A percentile compares a stretch with the other conserved stretches of the same genome.
Conservation (phyloP, 441 rosid genomes). For the Hura crepitans region DNA sequence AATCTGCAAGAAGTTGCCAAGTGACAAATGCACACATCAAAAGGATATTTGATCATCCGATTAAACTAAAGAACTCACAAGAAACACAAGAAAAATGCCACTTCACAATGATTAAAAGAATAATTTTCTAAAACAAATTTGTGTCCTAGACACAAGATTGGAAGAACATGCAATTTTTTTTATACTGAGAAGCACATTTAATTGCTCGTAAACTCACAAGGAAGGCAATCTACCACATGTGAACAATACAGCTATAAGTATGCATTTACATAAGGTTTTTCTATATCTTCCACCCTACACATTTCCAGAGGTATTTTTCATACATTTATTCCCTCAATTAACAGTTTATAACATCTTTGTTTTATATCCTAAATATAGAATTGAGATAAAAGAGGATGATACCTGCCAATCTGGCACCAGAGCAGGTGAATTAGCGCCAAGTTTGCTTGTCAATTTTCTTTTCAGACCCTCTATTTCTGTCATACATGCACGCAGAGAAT, state of each 20-base stretch:
- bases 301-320: neutral
- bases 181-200: neutral
- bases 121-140: neutral
- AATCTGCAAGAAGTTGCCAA: constrained; percentile 45
- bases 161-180: neutral
- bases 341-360: neutral
- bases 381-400: constrained; percentile 16
- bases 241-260: neutral
- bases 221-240: neutral
- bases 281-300: neutral
- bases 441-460: constrained; percentile 93
- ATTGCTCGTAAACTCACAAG: constrained; percentile 6
- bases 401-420: constrained; percentile 98
- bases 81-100: constrained; percentile 5
- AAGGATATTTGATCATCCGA: neutral
- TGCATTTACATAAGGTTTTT: neutral
- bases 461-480: constrained; percentile 90
- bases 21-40: constrained; percentile 3
- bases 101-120: constrained; percentile 1
- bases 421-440: constrained; percentile 82
- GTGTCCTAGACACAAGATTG: neutral
- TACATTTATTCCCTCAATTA: neutral
- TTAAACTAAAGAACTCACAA: neutral
- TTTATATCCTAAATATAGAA: neutral
- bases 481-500: constrained; percentile 19